Conservation (phyloP, 2,329 filamentous ascomycete genomes). For the Iodosphaeria phyllophila region DNA sequence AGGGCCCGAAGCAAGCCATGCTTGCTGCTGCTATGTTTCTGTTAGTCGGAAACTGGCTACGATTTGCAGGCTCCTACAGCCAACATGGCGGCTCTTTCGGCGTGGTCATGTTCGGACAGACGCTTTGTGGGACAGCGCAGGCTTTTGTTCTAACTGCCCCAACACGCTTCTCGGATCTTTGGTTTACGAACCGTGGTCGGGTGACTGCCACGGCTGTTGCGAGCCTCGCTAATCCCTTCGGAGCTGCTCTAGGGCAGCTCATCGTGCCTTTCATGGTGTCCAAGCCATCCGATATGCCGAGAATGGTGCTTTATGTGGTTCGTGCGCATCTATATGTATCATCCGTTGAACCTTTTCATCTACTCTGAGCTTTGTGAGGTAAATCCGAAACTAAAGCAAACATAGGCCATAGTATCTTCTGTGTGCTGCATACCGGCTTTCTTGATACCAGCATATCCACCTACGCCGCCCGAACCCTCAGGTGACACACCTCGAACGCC, state of each 20-base stretch:
- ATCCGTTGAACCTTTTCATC: too few relatives aligned
- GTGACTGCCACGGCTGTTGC: slow-evolving; percentile 75
- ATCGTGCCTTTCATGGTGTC: slow-evolving; percentile 63
- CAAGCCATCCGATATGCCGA: slow-evolving; percentile 45
- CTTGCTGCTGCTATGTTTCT: slow-evolving; percentile 54
- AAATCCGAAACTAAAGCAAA: too few relatives aligned
- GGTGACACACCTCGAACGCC: slow-evolving; percentile 36
- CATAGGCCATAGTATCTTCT: slow-evolving; percentile 13
- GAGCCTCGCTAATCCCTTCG: slow-evolving; percentile 76
- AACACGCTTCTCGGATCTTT: slow-evolving; percentile 79
- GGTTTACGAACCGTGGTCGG: slow-evolving; percentile 75
- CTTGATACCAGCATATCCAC: slow-evolving; percentile 60
- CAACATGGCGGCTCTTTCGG: slow-evolving; percentile 45
- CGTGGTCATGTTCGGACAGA: slow-evolving; percentile 76
- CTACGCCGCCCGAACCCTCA: slow-evolving; percentile 57
- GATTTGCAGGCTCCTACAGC: slow-evolving; percentile 49
- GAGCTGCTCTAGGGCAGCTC: slow-evolving; percentile 74
- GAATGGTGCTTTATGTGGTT: slow-evolving; percentile 72
- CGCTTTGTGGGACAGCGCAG: slow-evolving; percentile 75
- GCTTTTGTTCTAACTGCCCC: slow-evolving; percentile 84
- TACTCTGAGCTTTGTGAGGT: too few relatives aligned
- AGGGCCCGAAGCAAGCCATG: slow-evolving; percentile 62
- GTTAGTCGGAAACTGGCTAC: slow-evolving; percentile 77
- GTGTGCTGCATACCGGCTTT: slow-evolving; percentile 55
- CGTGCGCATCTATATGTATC: too few relatives aligned